These are phyloP conservation scores for Dryas octopetala DNA, from an alignment of 306 rosid species.

Conservation along the genomic window DNA sequence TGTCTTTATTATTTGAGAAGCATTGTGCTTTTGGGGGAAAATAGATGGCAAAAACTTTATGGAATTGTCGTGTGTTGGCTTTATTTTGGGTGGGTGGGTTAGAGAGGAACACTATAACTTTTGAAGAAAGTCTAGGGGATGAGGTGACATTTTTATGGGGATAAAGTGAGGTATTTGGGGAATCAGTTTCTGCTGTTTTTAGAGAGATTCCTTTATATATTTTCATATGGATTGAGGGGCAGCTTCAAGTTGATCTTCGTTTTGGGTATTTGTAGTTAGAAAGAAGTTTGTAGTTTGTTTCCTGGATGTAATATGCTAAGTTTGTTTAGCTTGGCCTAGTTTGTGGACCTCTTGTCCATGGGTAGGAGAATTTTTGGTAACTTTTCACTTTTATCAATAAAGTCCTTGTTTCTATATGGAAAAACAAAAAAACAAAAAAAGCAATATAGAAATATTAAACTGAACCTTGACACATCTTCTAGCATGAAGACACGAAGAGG, in stretches of 20 bases:
- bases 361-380: not conserved
- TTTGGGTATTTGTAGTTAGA: not conserved
- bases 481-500: slow-evolving; percentile 82
- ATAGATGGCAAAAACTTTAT: not conserved
- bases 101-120: not conserved
- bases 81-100: not conserved
- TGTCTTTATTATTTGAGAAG: not conserved
- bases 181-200: not conserved
- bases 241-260: not conserved
- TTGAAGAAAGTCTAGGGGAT: not conserved
- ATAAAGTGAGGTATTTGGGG: too few relatives aligned
- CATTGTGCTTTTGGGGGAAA: not conserved
- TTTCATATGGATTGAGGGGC: not conserved
- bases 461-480: slow-evolving; percentile 87
- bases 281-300: not conserved
- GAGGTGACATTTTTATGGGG: not conserved
- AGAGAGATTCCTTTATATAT: not conserved
- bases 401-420: not conserved
- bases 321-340: not conserved
- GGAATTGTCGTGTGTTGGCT: not conserved
- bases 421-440: not conserved
- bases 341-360: not conserved
- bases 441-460: not conserved
- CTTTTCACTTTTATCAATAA: not conserved
- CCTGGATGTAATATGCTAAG: not conserved